phyloP scores from a whole-genome alignment of 352 stramenopile species.

The Phytophthora capsici region DNA sequence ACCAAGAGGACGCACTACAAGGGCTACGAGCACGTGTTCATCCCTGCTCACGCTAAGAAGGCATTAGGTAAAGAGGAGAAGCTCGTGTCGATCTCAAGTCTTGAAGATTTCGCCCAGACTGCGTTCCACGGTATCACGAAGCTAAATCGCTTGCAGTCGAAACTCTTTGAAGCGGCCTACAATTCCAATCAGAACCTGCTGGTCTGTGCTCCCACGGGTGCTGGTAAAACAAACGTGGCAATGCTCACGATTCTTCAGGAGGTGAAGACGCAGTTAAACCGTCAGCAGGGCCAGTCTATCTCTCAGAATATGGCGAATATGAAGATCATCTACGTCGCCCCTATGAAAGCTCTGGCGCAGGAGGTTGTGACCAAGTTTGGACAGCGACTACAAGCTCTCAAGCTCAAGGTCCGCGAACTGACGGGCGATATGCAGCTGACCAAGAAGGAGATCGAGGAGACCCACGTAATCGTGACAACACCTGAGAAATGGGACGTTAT shows the following conservation, averaged over 20 bases:
- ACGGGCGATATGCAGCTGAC: slow-evolving; percentile 99
- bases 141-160: slow-evolving; percentile 98
- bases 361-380: slow-evolving; percentile 99
- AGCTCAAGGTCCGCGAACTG: slow-evolving; percentile 91
- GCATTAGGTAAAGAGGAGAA: slow-evolving; percentile 58
- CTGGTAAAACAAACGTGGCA: slow-evolving; percentile 99
- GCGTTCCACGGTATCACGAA: slow-evolving; percentile 76
- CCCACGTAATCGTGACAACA: slow-evolving; percentile 98
- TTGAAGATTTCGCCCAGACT: slow-evolving; percentile 81
- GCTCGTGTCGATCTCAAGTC: slow-evolving; percentile 65
- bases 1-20: slow-evolving; percentile 84
- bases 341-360: slow-evolving; percentile 98
- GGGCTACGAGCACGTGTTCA: slow-evolving; percentile 86
- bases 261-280: slow-evolving; percentile 78
- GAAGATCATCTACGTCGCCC: slow-evolving; percentile 97
- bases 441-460: slow-evolving; percentile 94
- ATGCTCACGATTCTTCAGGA: slow-evolving; percentile 97
- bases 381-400: slow-evolving; percentile 75
- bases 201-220: slow-evolving; percentile 92
- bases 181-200: slow-evolving; percentile 97
- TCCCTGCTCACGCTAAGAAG: slow-evolving; percentile 74
- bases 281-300: slow-evolving; percentile 28
- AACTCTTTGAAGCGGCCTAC: slow-evolving; percentile 97
- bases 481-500: slow-evolving; percentile 99
- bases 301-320: slow-evolving; percentile 63